Evolutionary conservation across 192 early-diverging fungal species (phyloP), one percentile per base, ranked within the genome.

Genomic region (Backusella tarrabulga): DNA sequence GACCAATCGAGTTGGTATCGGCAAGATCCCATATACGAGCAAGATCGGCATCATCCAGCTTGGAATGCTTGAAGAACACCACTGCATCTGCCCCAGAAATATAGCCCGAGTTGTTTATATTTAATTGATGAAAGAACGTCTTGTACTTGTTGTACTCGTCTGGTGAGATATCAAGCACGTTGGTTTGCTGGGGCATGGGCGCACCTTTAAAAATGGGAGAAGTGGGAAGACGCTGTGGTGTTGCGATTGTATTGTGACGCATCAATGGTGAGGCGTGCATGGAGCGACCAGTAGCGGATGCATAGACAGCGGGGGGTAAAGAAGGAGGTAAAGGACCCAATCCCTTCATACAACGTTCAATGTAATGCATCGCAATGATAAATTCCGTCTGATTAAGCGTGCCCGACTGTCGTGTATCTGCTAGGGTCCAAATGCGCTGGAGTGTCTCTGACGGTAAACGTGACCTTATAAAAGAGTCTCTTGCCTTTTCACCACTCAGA

Each of bases 321-420:
- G 83, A 76, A 6, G 85, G 46, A 6, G 97, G 97, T 14, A 97
- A 85, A 34, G 85, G 82, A 38, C 84, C 77, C 41, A 89, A 83
- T 11, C 85, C 86, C 50, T 92, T 89, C 89, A 94, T 94, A 23
- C 92, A 82, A 46, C 88, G 87, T 17, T 91, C 87, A 42, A 97
- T 92, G 71, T 95, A 92, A 76, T 90, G 90, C 96, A 99, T 97
- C 54, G 95, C 95, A 69, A 95, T 91, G 52, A 94, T 90, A 82
- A 99, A 99, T 79, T 97, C 95, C 17, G 90, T 87, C 60, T 94
- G 85, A 60, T 92, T 90, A 17, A 99, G 80, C 50, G 90, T 88
- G 40, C 94, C 93, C 34, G 91, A 83, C 4, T 85, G 79, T 46
- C 90, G 88, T 17, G 91, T 91, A 75, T 99, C 96, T 6, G 93